Evolutionary conservation across 768 basidiomycete genomes (phyloP).

Genomic region (Trametes elegans): DNA sequence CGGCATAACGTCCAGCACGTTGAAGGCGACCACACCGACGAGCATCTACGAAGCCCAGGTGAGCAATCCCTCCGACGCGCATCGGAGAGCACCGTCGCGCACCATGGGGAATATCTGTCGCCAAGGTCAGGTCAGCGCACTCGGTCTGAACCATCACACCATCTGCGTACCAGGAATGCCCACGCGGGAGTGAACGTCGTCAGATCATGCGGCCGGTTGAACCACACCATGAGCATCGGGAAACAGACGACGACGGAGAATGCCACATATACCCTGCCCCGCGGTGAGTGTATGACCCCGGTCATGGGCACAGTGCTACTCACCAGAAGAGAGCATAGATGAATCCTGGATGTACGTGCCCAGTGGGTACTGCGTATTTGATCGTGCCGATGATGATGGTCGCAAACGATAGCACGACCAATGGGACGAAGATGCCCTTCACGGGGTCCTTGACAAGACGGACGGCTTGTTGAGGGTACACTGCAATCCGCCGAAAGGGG

Average conservation of each 20-base stretch:
- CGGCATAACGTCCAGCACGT: constrained; percentile 39
- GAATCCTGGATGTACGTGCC: constrained; percentile 33
- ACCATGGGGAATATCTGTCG: constrained; percentile 36
- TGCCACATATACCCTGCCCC: constrained; percentile 41
- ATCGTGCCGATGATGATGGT: constrained; percentile 49
- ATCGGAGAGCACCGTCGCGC: neutral
- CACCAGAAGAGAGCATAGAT: constrained; percentile 47
- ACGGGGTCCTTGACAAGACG: constrained; percentile 44
- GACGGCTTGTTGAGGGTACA: constrained; percentile 43
- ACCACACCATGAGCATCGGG: constrained; percentile 51
- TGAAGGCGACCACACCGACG: constrained; percentile 46
- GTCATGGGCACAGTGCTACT: neutral
- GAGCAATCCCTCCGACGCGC: neutral
- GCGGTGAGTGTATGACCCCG: neutral
- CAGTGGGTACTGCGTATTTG: constrained; percentile 42
- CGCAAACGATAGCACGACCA: constrained; percentile 45
- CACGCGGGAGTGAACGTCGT: constrained; percentile 37
- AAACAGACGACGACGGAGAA: constrained; percentile 40
- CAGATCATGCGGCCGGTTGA: constrained; percentile 45
- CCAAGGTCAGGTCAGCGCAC: neutral
- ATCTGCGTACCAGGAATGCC: constrained; percentile 36
- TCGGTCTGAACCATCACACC: neutral
- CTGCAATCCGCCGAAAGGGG: constrained; percentile 28
- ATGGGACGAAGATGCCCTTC: constrained; percentile 44
- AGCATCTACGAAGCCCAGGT: constrained; percentile 36